Base-by-base conservation (phyloP, 1,284 basidiomycete genomes). In the Schizopora paradoxa region DNA sequence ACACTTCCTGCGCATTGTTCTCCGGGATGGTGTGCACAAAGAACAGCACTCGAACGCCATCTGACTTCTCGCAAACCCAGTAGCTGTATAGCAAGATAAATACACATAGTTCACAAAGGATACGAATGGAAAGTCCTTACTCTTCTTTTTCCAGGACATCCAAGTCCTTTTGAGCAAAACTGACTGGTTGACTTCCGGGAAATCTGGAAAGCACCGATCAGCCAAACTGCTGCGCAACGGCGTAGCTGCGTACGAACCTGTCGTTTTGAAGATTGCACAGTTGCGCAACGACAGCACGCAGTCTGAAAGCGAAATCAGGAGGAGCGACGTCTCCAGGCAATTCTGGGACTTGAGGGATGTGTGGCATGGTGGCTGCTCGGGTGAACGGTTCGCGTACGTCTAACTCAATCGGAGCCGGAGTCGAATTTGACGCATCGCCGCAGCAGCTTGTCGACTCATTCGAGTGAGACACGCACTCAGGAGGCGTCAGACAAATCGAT, bases 11-110 rank as follows among this genome's bases (percentile, higher is more conserved):
- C 22, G 72, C 74, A 29, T 73, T 72, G 6, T 73, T 65, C 18
- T 74, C 69, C 43, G 72, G 65, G 51, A 91, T 77, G 16, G 91
- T 86, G 32, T 85, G 76, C 41, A 99, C 76, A 49, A 96, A 72
- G 38, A 98, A 77, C 34, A 99, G 72, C 25, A 99, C 91, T 33
- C 96, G 81, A 43, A 98, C 68, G 2, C 96, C 96, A 61, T 99
- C 96, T n/a, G 93, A 96, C 71, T 99, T 99, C 69, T 99, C 96
- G 68, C 93, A 97, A 23, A 99, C 95, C 95, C 95, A 99, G 63
- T 89, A 99, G 63, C 92, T 96, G 57, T 28, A 27, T 28, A 23
- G 22, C 39, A 34, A 41, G 38, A n/a, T n/a, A n/a, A n/a, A n/a
- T n/a, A n/a, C n/a, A n/a, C n/a, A n/a, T n/a, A n/a, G n/a, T n/a